Evolutionary conservation across 805 yeast genomes (phyloP), one percentile per base, ranked within the genome.

Genomic region (Komagataella kurtzmanii): DNA sequence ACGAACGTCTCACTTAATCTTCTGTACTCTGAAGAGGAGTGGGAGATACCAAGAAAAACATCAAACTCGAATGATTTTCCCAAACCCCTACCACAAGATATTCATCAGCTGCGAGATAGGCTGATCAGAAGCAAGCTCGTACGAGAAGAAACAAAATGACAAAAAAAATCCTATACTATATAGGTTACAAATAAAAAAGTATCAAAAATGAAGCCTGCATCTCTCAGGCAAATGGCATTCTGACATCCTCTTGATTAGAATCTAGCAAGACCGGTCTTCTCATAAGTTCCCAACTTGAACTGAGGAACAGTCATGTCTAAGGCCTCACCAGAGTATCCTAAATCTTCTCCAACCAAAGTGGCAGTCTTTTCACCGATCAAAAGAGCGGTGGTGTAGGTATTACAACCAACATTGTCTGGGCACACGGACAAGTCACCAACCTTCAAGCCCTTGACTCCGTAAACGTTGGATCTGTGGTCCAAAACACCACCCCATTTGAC

Each of bases 361-460:
- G 64, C 61, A 54, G 57, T 54, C 58, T 61, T 61, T 56, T 61
- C 64, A 56, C 62, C 64, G 54, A 61, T 61, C 47, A 57, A 52
- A 58, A 61, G 54, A 44, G 64, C 64, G 49, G 64, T 61, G 40
- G 64, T 59, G 58, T 54, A 61, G 40, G 64, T 61, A 60, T 61
- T 61, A 54, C 64, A 61, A 48, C 64, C 64, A 53, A 61, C 64
- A 49, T 61, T 61, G 56, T 61, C 64, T 50, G 64, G 63, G 52
- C 64, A 61, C 36, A 61, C 53, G 19, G 64, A 61, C 49, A 61
- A 51, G 54, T 61, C 64, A 43, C 63, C 64, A 58, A 61, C 64
- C 59, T 61, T 61, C 49, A 61, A 55, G 54, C 58, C 55, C 58
- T 59, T 52, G 49, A 61, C 63, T 24, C 58, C 64, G 53, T 61